Base-by-base conservation (phyloP, 768 basidiomycete genomes). In the Tephrocybe sp. region DNA sequence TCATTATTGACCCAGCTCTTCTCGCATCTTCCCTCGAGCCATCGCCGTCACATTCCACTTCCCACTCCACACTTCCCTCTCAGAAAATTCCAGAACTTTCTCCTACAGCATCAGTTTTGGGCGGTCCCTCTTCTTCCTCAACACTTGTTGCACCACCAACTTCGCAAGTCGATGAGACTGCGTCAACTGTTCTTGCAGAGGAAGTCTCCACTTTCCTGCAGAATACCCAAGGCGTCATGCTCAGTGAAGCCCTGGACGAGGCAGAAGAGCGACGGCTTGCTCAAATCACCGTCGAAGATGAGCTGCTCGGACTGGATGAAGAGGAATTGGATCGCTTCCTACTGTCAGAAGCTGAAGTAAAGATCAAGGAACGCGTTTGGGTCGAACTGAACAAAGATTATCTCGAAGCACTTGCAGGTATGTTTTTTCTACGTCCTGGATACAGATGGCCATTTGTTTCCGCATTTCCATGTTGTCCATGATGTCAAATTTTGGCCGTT, bases 361-460 rank as follows among this genome's bases (percentile, higher is more conserved):
- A 74, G 63, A 75, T 91, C 61, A 97, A 90, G 65, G 91, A 92
- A 64, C 83, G 91, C 10, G 82, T 97, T 1, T 97, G 94, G 94
- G 91, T 94, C 41, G 92, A 94, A 68, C 73, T 92, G 60, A 97
- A 97, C 64, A 79, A 79, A 57, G 94, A 97, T 25, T 97, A 95
- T 64, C 69, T 97, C 29, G 88, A 93, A 62, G 84, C 86, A 13
- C 73, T 94, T 27, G 93, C 92, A 45, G 88, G 91, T 89, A 57
- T 64, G 80, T 71, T 51, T 31, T 27, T 55, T 50, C n/a, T n/a
- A 25, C 27, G 25, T 8, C 12, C 3, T n/a, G 31, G 10, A 44
- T n/a, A 27, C 1, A 15, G 57, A 34, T 18, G 18, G 42, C 18
- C 33, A n/a, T 31, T n/a, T 51, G 27, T 43, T 42, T 16, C 40